phyloP scores from a whole-genome alignment of 208 protist genomes.

The Leishmania arabica region DNA sequence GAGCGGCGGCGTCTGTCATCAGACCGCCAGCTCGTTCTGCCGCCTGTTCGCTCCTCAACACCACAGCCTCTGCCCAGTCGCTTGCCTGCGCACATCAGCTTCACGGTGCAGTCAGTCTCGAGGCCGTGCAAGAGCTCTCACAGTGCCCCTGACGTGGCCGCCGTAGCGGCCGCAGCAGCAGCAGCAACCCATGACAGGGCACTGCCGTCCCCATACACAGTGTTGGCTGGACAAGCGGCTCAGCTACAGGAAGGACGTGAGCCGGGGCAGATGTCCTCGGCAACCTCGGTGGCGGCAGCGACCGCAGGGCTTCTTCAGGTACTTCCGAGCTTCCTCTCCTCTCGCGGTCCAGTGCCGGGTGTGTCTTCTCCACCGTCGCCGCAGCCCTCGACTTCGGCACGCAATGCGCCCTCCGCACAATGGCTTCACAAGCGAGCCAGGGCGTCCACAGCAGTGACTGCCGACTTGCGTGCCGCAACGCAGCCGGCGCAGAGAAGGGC shows the following conservation, averaged over 20 bases:
- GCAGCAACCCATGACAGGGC: neutral
- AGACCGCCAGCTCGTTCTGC: neutral
- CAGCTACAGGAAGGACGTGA: neutral
- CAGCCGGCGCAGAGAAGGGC: neutral
- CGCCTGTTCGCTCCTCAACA: constrained; percentile 1
- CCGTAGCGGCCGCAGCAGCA: neutral
- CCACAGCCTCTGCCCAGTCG: neutral
- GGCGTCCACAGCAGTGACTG: neutral
- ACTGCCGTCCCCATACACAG: neutral
- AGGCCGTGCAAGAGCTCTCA: constrained; percentile 5
- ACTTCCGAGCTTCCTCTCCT: constrained; percentile 1
- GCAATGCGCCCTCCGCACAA: neutral
- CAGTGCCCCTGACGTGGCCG: constrained; percentile 2
- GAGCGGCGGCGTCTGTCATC: neutral
- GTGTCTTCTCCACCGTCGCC: neutral
- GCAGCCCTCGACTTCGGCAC: neutral
- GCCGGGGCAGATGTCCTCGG: neutral
- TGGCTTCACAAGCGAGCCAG: neutral
- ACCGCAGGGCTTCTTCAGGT: constrained; percentile 11
- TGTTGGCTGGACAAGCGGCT: neutral
- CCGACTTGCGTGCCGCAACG: neutral
- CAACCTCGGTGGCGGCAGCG: neutral
- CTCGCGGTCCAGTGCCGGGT: neutral
- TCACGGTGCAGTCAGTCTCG: constrained; percentile 14
- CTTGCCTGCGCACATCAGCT: constrained; percentile 20